These are phyloP conservation scores for Fragaria nilgerrensis DNA, from an alignment of 306 rosid genomes.

Conservation along the genomic window DNA sequence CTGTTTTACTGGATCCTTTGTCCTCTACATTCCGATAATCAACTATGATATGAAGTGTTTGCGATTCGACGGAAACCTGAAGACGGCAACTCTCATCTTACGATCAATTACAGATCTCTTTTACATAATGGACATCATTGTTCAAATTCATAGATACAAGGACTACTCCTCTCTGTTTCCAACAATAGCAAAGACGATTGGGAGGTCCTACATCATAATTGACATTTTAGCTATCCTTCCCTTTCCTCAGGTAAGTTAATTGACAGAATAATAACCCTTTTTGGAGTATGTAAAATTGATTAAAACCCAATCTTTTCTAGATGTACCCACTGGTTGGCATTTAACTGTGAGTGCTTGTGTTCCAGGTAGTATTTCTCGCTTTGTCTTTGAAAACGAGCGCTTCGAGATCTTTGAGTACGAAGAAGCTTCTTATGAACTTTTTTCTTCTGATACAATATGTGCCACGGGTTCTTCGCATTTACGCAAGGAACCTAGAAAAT, in stretches of 20 bases:
- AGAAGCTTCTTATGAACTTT: constrained; percentile 10
- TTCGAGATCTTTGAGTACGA: not conserved
- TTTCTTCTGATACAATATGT: constrained; percentile 21
- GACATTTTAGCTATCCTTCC: not conserved
- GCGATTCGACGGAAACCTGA: not conserved
- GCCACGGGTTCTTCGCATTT: constrained; percentile 23
- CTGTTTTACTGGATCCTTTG: not conserved
- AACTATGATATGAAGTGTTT: not conserved
- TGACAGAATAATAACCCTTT: not conserved
- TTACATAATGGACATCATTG: not conserved
- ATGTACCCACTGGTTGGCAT: no score
- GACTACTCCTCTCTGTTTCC: no score
- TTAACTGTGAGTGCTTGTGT: not conserved
- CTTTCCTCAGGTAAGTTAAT: not conserved
- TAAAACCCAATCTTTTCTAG: no score
- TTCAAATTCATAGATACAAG: no score
- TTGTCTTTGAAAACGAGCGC: constrained; percentile 9
- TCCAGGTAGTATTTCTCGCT: constrained; percentile 16
- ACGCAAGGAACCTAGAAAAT: not conserved
- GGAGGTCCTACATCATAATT: not conserved
- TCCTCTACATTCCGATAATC: not conserved
- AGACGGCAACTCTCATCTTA: not conserved
- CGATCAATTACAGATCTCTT: not conserved
- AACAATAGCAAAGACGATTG: not conserved
- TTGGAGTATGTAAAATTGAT: no score